Base-by-base conservation (phyloP, 148 eudicot species). In the Vaccinium macrocarpon region DNA sequence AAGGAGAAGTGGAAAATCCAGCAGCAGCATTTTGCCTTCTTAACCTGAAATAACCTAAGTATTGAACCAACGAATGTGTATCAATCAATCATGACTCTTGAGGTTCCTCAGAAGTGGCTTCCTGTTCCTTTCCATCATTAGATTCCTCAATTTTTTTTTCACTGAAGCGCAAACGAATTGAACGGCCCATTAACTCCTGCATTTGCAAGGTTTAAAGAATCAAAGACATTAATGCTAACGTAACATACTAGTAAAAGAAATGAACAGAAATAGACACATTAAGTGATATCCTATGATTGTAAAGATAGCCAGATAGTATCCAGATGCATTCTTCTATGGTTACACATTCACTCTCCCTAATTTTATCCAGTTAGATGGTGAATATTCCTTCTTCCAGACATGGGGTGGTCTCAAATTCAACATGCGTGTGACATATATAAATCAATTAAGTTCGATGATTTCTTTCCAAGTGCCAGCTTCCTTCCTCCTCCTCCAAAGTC, bases 161-260 rank as follows among this genome's bases (percentile, higher is more conserved):
- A 59, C 94, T 94, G 83, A 94, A 87, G 87, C 91, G 92, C 83
- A 96, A 79, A 83, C 82, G 85, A 73, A 96, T 81, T 49, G 97
- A 90, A 78, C 99, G 90, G 18, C 94, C 98, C 86, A 93, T 50
- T 82, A 94, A 79, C 86, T 94, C 98, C 99, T 96, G 84, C 81
- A 87, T 23, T 18, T 48, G 14, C 38, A 84, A 56, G 78, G 25
- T 25, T 53, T 7, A 38, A 53, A 81, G 14, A 52, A 66, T 75
- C 70, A 76, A 84, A 32, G 6, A 6, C 50, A 35, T 61, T 12
- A 50, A 59, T 0, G 57, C 38, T 12, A 68, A 81, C 52, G 25
- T 42, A 62, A 68, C 32, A 12, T 46, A 27, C 52, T 15, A 48
- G 16, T 61, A 61, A 27, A 68, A 77, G 51, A 19, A 12, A 12